These are phyloP conservation scores for Sporothrix dimorphospora DNA, from an alignment of 2,329 filamentous ascomycete genomes.

Conservation along the genomic window DNA sequence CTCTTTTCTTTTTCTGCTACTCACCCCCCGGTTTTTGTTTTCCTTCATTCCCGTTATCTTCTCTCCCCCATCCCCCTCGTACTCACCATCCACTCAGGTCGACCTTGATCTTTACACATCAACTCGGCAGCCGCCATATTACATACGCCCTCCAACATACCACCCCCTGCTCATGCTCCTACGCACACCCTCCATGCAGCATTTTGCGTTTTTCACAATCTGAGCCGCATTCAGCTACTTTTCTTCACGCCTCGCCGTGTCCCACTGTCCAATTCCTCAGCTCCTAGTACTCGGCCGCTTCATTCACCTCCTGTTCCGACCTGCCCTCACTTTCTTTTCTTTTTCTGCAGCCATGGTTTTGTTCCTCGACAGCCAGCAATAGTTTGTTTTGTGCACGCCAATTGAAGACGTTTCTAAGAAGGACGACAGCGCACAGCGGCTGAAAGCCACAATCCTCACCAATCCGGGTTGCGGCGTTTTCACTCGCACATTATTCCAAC, in stretches of 20 bases:
- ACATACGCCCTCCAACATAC: conserved; percentile 10
- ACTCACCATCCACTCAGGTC: neutral
- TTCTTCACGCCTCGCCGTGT: neutral
- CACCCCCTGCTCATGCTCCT: neutral
- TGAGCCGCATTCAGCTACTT: neutral
- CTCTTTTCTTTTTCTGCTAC: neutral
- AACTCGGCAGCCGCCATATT: conserved; percentile 3
- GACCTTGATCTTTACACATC: neutral
- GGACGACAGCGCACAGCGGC: neutral
- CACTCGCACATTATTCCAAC: neutral
- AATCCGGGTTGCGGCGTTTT: neutral
- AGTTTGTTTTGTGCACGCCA: neutral
- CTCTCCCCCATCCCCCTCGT: neutral
- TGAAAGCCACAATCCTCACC: neutral
- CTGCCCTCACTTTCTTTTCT: neutral
- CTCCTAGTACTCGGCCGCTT: neutral
- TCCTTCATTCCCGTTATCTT: neutral
- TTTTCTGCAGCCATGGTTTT: neutral
- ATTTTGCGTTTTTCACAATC: neutral
- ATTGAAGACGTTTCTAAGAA: neutral
- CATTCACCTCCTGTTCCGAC: neutral
- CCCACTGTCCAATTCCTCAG: neutral
- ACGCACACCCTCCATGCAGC: neutral
- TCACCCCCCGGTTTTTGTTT: neutral
- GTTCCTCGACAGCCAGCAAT: neutral